Conservation (phyloP, 129 eudicot genomes). For the Escallonia herrerae region DNA sequence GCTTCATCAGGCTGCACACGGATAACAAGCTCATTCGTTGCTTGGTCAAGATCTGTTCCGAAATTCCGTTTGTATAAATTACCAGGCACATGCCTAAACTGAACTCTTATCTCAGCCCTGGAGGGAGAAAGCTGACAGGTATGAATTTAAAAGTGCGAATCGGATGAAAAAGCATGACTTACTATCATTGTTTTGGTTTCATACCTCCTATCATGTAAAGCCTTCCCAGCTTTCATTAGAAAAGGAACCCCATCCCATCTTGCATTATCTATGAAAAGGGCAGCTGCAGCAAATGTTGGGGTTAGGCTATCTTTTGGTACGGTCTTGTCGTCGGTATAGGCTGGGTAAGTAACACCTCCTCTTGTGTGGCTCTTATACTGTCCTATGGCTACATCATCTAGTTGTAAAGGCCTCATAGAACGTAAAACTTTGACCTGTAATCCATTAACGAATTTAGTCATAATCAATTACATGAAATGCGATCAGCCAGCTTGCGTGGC, state of each 20-base stretch:
- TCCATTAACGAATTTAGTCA: conserved; percentile 1
- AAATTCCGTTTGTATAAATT: conserved; percentile 67
- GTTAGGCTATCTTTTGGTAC: conserved; percentile 76
- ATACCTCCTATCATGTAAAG: conserved; percentile 68
- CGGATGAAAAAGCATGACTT: not conserved
- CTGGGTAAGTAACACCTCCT: conserved; percentile 74
- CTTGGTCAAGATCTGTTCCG: conserved; percentile 74
- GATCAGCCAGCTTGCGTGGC: too few species aligned
- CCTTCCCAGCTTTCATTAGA: conserved; percentile 95
- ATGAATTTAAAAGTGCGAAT: conserved; percentile 1
- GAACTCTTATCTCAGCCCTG: conserved; percentile 93
- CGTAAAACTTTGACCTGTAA: conserved; percentile 88
- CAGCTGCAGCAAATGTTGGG: conserved; percentile 97
- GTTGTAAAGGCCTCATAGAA: conserved; percentile 73
- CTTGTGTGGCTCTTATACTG: conserved; percentile 83
- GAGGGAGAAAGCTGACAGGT: not conserved
- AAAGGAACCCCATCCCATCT: conserved; percentile 99
- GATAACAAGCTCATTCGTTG: conserved; percentile 92
- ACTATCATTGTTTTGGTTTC: not conserved
- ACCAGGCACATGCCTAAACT: conserved; percentile 92
- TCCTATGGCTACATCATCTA: conserved; percentile 75
- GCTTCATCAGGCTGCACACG: conserved; percentile 98
- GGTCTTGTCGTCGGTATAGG: conserved; percentile 82
- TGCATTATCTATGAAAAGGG: conserved; percentile 87
- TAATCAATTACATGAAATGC: not conserved